These are phyloP conservation scores for Dianthus caryophyllus DNA, from an alignment of 148 eudicot genomes.

Conservation along the genomic window DNA sequence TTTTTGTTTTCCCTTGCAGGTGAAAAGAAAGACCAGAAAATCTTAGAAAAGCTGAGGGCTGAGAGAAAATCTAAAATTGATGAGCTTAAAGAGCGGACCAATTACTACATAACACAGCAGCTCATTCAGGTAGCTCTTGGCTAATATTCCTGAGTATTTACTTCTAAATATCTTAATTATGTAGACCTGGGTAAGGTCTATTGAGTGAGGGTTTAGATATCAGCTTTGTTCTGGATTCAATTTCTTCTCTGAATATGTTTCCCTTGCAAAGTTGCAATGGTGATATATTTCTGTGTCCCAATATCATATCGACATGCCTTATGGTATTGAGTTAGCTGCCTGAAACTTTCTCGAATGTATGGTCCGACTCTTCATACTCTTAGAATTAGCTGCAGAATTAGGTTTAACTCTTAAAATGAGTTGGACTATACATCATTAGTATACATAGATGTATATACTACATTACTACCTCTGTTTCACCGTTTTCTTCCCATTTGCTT, in stretches of 20 bases:
- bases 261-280: too few species aligned
- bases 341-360: neutral
- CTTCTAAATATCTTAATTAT: neutral
- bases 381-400: neutral
- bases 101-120: slow-evolving; percentile 83
- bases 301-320: neutral
- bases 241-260: neutral
- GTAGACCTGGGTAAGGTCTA: slow-evolving; percentile 5
- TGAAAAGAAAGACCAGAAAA: slow-evolving; percentile 75
- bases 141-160: neutral
- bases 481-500: too few species aligned
- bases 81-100: slow-evolving; percentile 89
- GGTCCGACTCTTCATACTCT: neutral
- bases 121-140: slow-evolving; percentile 69
- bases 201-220: neutral
- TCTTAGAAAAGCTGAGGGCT: slow-evolving; percentile 71
- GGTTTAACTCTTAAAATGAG: neutral
- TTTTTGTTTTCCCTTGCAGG: slow-evolving; percentile 34
- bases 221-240: neutral
- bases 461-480: too few species aligned
- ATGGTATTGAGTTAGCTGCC: neutral
- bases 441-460: too few species aligned
- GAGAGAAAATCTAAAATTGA: slow-evolving; percentile 89
- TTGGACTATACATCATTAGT: neutral
- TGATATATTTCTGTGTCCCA: neutral